A percentile compares a stretch with the other conserved stretches of the same genome.
phyloP scores from a whole-genome alignment of 805 yeast genomes.

The Trichomonascus vanleenenianus region DNA sequence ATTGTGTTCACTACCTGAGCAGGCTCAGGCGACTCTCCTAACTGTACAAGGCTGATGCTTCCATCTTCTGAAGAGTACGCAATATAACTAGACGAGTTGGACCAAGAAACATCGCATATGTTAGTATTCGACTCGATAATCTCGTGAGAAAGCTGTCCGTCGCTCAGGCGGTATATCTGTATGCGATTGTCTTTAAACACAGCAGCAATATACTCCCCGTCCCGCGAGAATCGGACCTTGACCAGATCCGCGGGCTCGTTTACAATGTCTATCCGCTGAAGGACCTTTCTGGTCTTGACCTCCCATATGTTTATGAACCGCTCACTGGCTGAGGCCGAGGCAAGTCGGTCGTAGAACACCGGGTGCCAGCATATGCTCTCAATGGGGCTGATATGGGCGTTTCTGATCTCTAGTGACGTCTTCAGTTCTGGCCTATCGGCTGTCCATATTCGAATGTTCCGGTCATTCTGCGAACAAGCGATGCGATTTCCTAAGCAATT shows the following conservation, averaged over 20 bases:
- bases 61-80: slow-evolving; percentile 46
- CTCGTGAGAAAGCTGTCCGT: no score
- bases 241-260: not conserved
- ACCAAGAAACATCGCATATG: slow-evolving; percentile 37
- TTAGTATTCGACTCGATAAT: not conserved
- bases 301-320: slow-evolving; percentile 40
- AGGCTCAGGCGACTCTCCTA: not conserved
- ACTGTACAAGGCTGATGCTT: slow-evolving; percentile 22
- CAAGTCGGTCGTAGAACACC: slow-evolving; percentile 3
- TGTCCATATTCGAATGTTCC: slow-evolving; percentile 29
- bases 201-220: slow-evolving; percentile 40
- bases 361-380: slow-evolving; percentile 46
- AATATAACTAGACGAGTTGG: slow-evolving; percentile 28
- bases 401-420: slow-evolving; percentile 30
- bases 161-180: no score
- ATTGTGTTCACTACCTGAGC: slow-evolving; percentile 16
- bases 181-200: not conserved
- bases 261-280: slow-evolving; percentile 16
- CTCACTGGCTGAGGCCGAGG: no score
- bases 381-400: slow-evolving; percentile 35
- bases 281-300: slow-evolving; percentile 28
- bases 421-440: slow-evolving; percentile 30
- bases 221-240: slow-evolving; percentile 34
- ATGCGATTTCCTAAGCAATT: slow-evolving; percentile 26
- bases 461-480: slow-evolving; percentile 24